Conservation (phyloP, 2,329 filamentous ascomycete genomes). For the Verticillium longisporum region DNA sequence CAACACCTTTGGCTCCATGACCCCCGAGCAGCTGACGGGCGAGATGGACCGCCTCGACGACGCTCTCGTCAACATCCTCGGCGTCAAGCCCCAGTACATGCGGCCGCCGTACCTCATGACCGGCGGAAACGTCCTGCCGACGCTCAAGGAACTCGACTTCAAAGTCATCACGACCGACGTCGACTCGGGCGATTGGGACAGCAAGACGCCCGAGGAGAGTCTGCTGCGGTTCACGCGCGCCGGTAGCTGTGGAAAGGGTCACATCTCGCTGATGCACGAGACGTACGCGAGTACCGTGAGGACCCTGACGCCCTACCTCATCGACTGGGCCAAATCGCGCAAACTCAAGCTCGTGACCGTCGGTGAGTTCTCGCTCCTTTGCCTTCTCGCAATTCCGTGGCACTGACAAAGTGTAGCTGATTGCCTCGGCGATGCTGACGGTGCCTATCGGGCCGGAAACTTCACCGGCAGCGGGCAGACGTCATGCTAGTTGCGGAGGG, state of each 20-base stretch:
- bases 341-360: constrained; percentile 41
- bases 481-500: constrained; percentile 16
- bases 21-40: constrained; percentile 28
- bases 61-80: constrained; percentile 42
- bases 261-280: constrained; percentile 54
- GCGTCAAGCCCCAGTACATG: constrained; percentile 40
- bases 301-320: constrained; percentile 40
- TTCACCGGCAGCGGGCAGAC: constrained; percentile 27
- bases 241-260: constrained; percentile 35
- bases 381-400: neutral
- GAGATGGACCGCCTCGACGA: constrained; percentile 46
- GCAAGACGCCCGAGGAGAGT: constrained; percentile 40
- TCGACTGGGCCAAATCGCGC: constrained; percentile 42
- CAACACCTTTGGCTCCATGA: constrained; percentile 31
- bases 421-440: constrained; percentile 31
- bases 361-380: constrained; percentile 26
- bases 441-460: constrained; percentile 31
- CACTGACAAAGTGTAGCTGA: constrained; percentile 21
- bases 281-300: constrained; percentile 41
- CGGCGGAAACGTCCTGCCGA: constrained; percentile 32
- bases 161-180: constrained; percentile 55
- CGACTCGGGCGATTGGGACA: constrained; percentile 56
- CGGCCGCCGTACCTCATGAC: constrained; percentile 43
- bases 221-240: constrained; percentile 43
- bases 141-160: constrained; percentile 42